A percentile compares a stretch with the other conserved stretches of the same genome.
These are phyloP conservation scores for Xylariaceae sp. DNA, from an alignment of 2,329 filamentous ascomycete genomes.

Conservation along the genomic window DNA sequence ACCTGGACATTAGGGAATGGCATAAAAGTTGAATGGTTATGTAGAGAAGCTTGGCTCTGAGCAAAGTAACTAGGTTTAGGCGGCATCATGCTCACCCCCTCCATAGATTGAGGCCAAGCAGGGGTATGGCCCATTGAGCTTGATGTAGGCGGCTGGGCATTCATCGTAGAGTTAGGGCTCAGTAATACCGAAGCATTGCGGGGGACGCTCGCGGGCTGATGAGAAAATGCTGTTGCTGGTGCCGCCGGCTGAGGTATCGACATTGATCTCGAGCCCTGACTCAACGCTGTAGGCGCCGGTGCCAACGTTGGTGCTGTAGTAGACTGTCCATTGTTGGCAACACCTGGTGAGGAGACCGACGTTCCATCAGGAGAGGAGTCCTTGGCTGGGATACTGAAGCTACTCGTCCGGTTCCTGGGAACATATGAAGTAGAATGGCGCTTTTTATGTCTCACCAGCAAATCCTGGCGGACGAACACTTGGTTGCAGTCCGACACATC, in stretches of 20 bases:
- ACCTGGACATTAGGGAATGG: constrained; percentile 44
- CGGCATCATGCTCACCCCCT: constrained; percentile 46
- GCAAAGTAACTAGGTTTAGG: constrained; percentile 47
- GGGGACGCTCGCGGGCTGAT: constrained; percentile 44
- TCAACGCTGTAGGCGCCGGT: constrained; percentile 3
- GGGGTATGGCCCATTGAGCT: constrained; percentile 35
- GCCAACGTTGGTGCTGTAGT: not conserved
- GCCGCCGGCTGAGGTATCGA: constrained; percentile 17
- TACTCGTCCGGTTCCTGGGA: constrained; percentile 56
- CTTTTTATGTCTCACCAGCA: constrained; percentile 72
- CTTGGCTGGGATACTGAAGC: constrained; percentile 49
- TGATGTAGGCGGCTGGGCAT: constrained; percentile 34
- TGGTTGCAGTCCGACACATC: constrained; percentile 77
- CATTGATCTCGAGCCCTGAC: constrained; percentile 4
- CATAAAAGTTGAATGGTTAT: constrained; percentile 44
- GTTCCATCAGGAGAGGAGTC: constrained; percentile 29
- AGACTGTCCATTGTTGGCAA: constrained; percentile 24
- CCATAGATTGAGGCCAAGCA: constrained; percentile 43
- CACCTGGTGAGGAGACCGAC: constrained; percentile 38
- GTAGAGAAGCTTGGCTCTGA: constrained; percentile 31
- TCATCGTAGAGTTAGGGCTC: constrained; percentile 47
- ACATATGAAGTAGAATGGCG: constrained; percentile 64
- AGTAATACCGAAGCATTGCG: constrained; percentile 55
- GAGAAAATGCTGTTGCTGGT: constrained; percentile 33
- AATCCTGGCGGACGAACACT: constrained; percentile 78